A percentile compares a stretch with the other conserved stretches of the same genome.
phyloP scores from a whole-genome alignment of 345 rosid genomes.

The Camelina sativa region DNA sequence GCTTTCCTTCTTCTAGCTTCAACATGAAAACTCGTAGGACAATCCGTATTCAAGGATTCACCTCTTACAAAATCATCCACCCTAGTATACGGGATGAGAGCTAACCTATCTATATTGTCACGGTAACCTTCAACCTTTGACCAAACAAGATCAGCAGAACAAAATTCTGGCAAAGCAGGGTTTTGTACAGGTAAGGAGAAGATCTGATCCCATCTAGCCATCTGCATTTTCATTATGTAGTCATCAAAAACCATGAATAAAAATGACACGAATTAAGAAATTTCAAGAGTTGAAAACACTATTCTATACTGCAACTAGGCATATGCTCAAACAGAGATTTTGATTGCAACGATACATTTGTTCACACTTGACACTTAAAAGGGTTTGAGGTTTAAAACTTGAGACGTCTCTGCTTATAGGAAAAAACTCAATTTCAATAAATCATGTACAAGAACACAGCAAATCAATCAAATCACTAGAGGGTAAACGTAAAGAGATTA shows the following conservation, averaged over 20 bases:
- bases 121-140: constrained; percentile 96
- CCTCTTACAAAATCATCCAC: constrained; percentile 95
- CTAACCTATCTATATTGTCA: constrained; percentile 86
- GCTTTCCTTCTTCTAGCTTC: constrained; percentile 86
- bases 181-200: constrained; percentile 90
- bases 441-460: background rate
- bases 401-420: background rate
- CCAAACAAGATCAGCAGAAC: constrained; percentile 83
- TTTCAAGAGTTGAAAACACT: constrained; percentile 5
- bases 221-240: constrained; percentile 48
- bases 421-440: background rate
- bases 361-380: too few relatives aligned
- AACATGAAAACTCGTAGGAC: constrained; percentile 94
- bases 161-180: constrained; percentile 79
- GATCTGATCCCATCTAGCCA: constrained; percentile 98
- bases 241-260: background rate
- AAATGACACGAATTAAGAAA: constrained; percentile 1
- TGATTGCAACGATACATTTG: background rate
- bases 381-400: background rate
- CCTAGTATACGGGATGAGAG: constrained; percentile 87
- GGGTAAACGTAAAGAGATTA: too few relatives aligned
- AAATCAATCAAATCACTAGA: too few relatives aligned
- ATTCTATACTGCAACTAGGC: background rate
- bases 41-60: constrained; percentile 77
- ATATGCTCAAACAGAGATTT: background rate